Base-by-base conservation (phyloP, 2,329 filamentous ascomycete species). In the Tolypocladium pustulatum region DNA sequence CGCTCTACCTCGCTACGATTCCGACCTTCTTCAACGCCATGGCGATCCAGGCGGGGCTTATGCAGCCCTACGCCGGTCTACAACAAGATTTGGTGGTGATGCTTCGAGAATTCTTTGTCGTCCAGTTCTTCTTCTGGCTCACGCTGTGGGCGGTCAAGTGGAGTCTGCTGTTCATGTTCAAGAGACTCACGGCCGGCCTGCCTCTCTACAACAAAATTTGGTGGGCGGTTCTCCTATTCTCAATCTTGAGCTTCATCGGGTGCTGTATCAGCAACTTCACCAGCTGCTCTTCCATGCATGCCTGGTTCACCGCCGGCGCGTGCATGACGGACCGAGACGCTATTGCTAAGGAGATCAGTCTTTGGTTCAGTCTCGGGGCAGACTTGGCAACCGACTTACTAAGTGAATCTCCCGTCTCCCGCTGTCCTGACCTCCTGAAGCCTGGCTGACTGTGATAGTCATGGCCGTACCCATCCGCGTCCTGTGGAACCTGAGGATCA, bases 111-210 rank as follows among this genome's bases (percentile, higher is more conserved):
- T 65, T 62, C 40, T 65, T 65, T 20, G 58, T 59, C 22, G 62
- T 65, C 49, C 61, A 63, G 46, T 62, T 65, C 60, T 65, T 65
- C 55, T 65, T 64, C 59, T 65, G 62, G 63, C 20, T 62, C 46
- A 64, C 62, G 1, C 41, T 65, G 4, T 65, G 63, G 63, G 57
- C 62, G 6, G 63, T 65, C 34, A 65, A 65, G 55, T 65, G 63
- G 63, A 65, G 63, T 30, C 55, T 65, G 30, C 37, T 65, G 8
- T 61, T 61, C 38, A 62, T 61, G 62, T 65, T 65, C 56, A 62
- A 61, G 57, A 55, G 59, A 37, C 55, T 63, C n/a, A 63, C 62
- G 12, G 38, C 57, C 40, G 60, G 61, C 0, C 46, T 65, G 49
- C 61, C 60, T 8, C n/a, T 57, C 17, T 64, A 62, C 58, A 62